Base-by-base conservation (phyloP, 2,329 filamentous ascomycete genomes). In the Venturia asperata region DNA sequence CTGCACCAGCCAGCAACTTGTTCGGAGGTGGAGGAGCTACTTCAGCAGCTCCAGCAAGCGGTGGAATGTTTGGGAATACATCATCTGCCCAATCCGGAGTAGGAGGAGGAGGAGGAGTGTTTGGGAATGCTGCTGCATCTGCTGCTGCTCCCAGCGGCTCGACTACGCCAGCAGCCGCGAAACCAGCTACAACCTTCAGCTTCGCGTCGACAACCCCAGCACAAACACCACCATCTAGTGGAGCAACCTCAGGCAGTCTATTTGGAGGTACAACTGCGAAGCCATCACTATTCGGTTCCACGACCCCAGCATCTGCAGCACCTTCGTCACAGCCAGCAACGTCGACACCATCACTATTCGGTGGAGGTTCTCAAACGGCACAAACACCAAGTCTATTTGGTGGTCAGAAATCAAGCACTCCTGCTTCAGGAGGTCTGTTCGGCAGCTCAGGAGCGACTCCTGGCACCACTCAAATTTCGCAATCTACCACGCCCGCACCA, bases 401-500 rank as follows among this genome's bases (percentile, higher is more conserved):
- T 52, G 61, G 37, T 34, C 52, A 58, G 21, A 58, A 58, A 21
- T 19, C 52, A 58, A 58, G 27, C 60, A 61, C 60, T 34, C 42
- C 42, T 34, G 45, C 43, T 39, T 24, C 42, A 15, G 47, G 43
- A 34, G 43, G 62, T 37, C 42, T 63, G 3, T 63, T 63, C 24
- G 37, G 39, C 17, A 42, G 4, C 58, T 15, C 37, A 42, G 42
- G 42, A 43, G 37, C 24, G n/a, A 42, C 37, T 43, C 39, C 60
- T 21, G 39, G 17, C 15, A 61, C 15, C 60, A 63, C 42, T 27
- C 43, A 47, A 11, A 39, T 43, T 39, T 37, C 42, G 30, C 47
- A 74, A 61, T 81, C 80, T 19, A 82, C 80, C 21, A 82, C 80
- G 41, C 81, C 81, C 62, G 80, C 80, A 64, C 80, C 79, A 7